Conservation (phyloP, 2,329 filamentous ascomycete species). For the Nemania diffusa region DNA sequence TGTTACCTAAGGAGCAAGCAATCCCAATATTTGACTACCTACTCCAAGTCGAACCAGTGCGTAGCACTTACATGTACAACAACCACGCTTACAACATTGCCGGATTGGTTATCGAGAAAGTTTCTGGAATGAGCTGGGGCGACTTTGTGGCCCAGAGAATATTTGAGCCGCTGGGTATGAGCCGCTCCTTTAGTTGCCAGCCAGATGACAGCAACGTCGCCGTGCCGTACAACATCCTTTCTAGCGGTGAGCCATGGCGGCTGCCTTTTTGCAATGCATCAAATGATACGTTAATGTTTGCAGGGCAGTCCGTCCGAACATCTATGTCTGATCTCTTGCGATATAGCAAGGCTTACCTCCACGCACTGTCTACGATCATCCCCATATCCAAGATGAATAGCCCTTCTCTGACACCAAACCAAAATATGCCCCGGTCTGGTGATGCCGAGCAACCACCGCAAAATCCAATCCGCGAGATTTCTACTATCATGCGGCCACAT, state of each 20-base stretch:
- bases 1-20: not conserved
- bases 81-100: constrained; percentile 12
- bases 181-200: not conserved
- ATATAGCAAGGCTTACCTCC: constrained; percentile 9
- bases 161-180: constrained; percentile 6
- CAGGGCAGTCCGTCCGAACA: constrained; percentile 7
- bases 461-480: not conserved
- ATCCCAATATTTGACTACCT: constrained; percentile 10
- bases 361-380: not conserved
- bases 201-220: not conserved
- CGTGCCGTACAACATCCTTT: constrained; percentile 5
- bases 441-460: not conserved
- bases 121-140: not conserved
- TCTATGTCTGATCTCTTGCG: constrained; percentile 2
- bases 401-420: not conserved
- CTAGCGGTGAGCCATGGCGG: not conserved
- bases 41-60: constrained; percentile 1
- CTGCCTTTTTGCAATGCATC: constrained; percentile 4
- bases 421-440: too few species aligned
- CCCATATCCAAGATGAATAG: not conserved
- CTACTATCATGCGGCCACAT: not conserved
- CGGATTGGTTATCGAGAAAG: constrained; percentile 9
- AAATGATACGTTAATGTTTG: constrained; percentile 10
- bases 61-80: constrained; percentile 12
- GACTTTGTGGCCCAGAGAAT: not conserved